Base-by-base conservation (phyloP, 352 stramenopile species). In the Pythium chondricola region DNA sequence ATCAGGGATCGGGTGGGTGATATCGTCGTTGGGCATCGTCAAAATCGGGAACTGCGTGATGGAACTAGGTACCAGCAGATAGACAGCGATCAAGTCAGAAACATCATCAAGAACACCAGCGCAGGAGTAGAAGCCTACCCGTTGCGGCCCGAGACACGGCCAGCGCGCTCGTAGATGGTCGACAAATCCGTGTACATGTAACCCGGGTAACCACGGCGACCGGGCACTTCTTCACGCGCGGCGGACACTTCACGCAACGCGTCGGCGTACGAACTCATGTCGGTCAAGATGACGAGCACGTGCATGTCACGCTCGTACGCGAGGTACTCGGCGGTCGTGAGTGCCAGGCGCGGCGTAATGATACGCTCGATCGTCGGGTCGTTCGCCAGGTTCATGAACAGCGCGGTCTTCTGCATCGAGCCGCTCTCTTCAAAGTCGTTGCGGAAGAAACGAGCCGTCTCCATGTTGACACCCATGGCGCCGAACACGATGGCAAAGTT, bases 111-210 rank as follows among this genome's bases (percentile, higher is more conserved):
- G 37, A 24, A 5, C 4, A 38, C 31, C 17, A 43, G 9, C 25
- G 43, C 2, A 30, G 8, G 9, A 26, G 13, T n/a, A 13, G n/a
- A 20, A 4, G 36, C 55, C 13, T 53, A 69, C 59, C 97, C 97
- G 62, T 99, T 99, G 52, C 95, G 90, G 49, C 97, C 97, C 48
- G 80, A 88, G 21, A 99, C 95, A 85, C 96, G 92, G 64, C 96
- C 96, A 45, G 96, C 96, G 63, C 96, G 88, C 79, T 99, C 96
- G 69, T 99, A 99, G 58, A 99, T 97, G 42, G 93, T 98, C 48
- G 93, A 97, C 68, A 99, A 76, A 97, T 99, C 96, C 61, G 97
- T 99, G 83, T 99, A 99, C 97, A 99, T 99, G 77, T 99, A 99
- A 69, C 97, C 97, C 25, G 97, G 97, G 82, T 99, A 99, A 73